phyloP scores from a whole-genome alignment of 2,329 filamentous ascomycete species.

The Diaporthe aspalathi region DNA sequence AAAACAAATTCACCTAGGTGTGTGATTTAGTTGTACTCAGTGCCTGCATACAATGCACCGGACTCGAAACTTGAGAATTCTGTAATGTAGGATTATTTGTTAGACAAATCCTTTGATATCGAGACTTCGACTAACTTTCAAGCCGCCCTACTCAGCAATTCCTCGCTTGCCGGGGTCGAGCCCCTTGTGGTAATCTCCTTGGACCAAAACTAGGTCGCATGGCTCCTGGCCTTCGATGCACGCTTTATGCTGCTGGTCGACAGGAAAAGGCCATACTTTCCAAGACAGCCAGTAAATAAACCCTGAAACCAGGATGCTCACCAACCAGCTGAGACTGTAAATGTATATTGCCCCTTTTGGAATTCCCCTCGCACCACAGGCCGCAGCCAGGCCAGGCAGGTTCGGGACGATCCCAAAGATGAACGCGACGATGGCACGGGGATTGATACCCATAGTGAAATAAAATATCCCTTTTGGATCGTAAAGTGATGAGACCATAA shows the following conservation, averaged over 20 bases:
- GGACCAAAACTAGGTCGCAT: not conserved
- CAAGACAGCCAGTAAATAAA: conserved; percentile 24
- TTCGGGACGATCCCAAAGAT: conserved; percentile 46
- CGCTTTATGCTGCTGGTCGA: conserved; percentile 1
- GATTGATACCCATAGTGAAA: conserved; percentile 47
- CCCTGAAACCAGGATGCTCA: conserved; percentile 44
- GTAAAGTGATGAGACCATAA: conserved; percentile 56
- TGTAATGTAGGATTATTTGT: too few species aligned
- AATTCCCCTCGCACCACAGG: conserved; percentile 43
- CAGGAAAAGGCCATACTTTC: conserved; percentile 16
- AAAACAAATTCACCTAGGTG: too few species aligned
- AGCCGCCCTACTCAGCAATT: not conserved
- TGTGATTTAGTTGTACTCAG: too few species aligned
- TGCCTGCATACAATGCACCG: too few species aligned
- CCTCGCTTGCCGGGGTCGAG: not conserved
- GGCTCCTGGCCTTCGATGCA: conserved; percentile 5
- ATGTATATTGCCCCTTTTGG: conserved; percentile 43
- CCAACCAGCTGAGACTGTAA: conserved; percentile 48
- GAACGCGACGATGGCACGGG: conserved; percentile 43
- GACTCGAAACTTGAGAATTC: too few species aligned
- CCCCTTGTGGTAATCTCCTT: not conserved
- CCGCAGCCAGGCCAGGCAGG: conserved; percentile 47
- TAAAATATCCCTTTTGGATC: conserved; percentile 53
- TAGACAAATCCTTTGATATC: too few species aligned
- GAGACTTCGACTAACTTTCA: not conserved